Evolutionary conservation across 1,284 basidiomycete genomes (phyloP).

Genomic region (Rhodotorula sp.): DNA sequence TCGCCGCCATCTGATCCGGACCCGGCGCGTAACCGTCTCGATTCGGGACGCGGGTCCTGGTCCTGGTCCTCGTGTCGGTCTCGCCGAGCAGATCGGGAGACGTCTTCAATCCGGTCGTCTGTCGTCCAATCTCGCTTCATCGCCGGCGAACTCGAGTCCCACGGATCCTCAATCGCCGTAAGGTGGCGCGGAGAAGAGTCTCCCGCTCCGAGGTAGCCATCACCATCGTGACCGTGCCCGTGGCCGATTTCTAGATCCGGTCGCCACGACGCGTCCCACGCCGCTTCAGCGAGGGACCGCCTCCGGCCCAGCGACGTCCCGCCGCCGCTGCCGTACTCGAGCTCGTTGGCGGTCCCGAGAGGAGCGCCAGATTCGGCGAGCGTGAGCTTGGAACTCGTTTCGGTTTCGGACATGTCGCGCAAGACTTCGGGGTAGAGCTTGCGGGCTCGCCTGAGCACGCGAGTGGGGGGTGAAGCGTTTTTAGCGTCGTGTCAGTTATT

Average conservation of each 20-base stretch:
- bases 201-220: background rate
- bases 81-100: background rate
- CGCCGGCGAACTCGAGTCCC: conserved; percentile 5
- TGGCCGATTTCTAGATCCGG: background rate
- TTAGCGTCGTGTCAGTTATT: no score
- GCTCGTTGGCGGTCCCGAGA: background rate
- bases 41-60: background rate
- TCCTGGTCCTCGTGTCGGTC: background rate
- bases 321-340: background rate
- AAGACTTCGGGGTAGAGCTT: conserved; percentile 27
- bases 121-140: conserved; percentile 3
- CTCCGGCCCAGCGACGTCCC: background rate
- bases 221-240: background rate
- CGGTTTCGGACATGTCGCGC: conserved; percentile 21
- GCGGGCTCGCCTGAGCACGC: conserved; percentile 27
- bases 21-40: background rate
- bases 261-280: background rate
- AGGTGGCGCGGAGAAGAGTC: background rate
- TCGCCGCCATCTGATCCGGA: background rate
- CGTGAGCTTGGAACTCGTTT: conserved; percentile 12
- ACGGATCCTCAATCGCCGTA: background rate
- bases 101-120: background rate
- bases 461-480: no score
- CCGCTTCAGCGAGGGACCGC: conserved; percentile 6
- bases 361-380: background rate